Conservation (phyloP, 139 green algal species). For the Zygnema circumcarinatum region DNA sequence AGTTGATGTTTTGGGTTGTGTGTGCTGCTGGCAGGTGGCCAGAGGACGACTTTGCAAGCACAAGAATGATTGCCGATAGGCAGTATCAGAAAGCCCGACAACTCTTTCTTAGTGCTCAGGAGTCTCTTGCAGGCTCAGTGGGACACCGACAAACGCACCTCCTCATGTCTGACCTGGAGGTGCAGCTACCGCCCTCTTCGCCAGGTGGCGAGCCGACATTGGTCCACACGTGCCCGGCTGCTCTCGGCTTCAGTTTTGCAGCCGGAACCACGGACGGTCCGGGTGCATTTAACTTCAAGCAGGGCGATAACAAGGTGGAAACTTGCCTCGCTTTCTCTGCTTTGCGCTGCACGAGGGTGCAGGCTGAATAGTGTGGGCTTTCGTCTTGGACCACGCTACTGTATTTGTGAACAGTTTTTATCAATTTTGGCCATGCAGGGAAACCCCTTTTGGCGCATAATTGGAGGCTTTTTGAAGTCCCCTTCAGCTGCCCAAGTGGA, state of each 20-base stretch:
- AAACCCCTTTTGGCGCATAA: constrained; percentile 76
- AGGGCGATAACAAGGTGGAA: constrained; percentile 70
- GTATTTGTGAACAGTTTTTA: too few species aligned
- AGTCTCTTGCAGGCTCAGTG: constrained; percentile 65
- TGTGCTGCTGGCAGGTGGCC: too few species aligned
- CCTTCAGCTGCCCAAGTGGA: constrained; percentile 65
- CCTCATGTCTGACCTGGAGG: constrained; percentile 73
- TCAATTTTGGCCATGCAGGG: too few species aligned
- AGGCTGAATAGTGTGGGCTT: too few species aligned
- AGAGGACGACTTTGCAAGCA: constrained; percentile 74
- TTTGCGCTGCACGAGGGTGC: too few species aligned
- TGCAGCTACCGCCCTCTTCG: constrained; percentile 55
- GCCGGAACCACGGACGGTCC: constrained; percentile 87
- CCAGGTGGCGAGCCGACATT: constrained; percentile 8
- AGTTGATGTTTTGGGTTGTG: too few species aligned
- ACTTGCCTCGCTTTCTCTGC: not conserved
- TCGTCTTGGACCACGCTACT: too few species aligned
- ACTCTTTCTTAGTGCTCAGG: constrained; percentile 62
- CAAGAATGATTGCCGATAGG: constrained; percentile 70
- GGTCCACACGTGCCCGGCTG: constrained; percentile 73
- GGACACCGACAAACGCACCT: constrained; percentile 76
- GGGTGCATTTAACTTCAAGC: constrained; percentile 84
- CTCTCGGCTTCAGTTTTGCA: constrained; percentile 87
- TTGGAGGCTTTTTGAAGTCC: constrained; percentile 71
- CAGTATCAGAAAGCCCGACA: constrained; percentile 71